Percentiles rank a stretch among this genome's conserved stretches.
Evolutionary conservation across 2,329 filamentous ascomycete genomes (phyloP).

Genomic region (Aspergillus sp.): DNA sequence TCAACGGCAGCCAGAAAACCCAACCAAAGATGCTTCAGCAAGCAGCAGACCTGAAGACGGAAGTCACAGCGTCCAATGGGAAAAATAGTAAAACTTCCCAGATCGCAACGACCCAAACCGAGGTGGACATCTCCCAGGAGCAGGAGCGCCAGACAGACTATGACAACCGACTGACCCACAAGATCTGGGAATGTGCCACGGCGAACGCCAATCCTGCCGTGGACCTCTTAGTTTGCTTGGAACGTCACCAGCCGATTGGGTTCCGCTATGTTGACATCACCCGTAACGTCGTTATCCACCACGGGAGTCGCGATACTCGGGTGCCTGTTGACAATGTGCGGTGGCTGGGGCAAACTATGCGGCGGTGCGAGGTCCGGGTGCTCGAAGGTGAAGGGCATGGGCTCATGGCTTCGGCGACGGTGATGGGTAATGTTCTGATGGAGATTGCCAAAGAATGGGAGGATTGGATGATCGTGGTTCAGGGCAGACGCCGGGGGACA

Average conservation of each 20-base stretch:
- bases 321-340: constrained; percentile 93
- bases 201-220: constrained; percentile 90
- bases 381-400: constrained; percentile 91
- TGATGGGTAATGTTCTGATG: constrained; percentile 92
- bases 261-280: constrained; percentile 98
- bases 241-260: constrained; percentile 85
- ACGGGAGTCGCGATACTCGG: constrained; percentile 83
- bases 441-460: constrained; percentile 96
- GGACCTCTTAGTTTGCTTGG: constrained; percentile 87
- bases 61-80: constrained; percentile 15
- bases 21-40: constrained; percentile 19
- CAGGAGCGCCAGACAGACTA: constrained; percentile 53
- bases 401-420: constrained; percentile 86
- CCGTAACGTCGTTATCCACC: constrained; percentile 85
- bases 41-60: constrained; percentile 15
- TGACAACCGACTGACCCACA: constrained; percentile 81
- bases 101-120: constrained; percentile 4
- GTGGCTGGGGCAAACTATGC: constrained; percentile 94
- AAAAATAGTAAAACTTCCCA: constrained; percentile 10
- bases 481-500: constrained; percentile 40
- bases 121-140: constrained; percentile 26
- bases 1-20: constrained; percentile 24
- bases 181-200: constrained; percentile 92
- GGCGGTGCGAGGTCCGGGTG: constrained; percentile 84
- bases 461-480: constrained; percentile 67